phyloP scores from a whole-genome alignment of 2,329 filamentous ascomycete species.

The Colletotrichum eremochloae region DNA sequence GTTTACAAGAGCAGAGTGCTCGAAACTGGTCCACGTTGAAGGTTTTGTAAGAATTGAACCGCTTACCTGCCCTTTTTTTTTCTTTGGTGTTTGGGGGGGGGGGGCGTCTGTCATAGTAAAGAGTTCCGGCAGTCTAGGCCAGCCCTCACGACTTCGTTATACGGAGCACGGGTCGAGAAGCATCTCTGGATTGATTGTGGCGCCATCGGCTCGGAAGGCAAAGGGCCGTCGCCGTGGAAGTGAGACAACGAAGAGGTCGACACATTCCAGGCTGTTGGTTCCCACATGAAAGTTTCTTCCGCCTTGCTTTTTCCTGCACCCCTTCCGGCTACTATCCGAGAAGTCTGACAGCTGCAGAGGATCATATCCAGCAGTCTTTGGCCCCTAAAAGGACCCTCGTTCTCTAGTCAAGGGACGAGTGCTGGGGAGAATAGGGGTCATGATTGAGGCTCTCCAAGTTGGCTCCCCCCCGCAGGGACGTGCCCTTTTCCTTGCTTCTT shows the following conservation, averaged over 20 bases:
- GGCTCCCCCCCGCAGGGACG: constrained; percentile 3
- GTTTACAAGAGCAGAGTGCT: neutral
- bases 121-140: constrained; percentile 14
- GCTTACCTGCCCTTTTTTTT: constrained; percentile 5
- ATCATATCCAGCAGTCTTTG: neutral
- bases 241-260: constrained; percentile 35
- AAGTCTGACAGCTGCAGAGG: constrained; percentile 17
- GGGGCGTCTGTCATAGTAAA: neutral
- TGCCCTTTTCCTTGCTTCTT: constrained; percentile 5
- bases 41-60: constrained; percentile 14
- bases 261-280: constrained; percentile 28
- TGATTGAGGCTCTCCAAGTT: constrained; percentile 15
- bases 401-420: neutral
- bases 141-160: constrained; percentile 6
- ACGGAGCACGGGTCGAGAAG: constrained; percentile 22
- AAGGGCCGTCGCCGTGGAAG: constrained; percentile 34
- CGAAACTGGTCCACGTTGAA: neutral
- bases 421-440: neutral
- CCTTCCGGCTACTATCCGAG: constrained; percentile 20
- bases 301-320: constrained; percentile 26
- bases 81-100: neutral
- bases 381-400: neutral
- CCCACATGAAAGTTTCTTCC: constrained; percentile 32
- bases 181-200: constrained; percentile 16
- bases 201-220: constrained; percentile 25